Conservation (phyloP, 768 basidiomycete species). For the Pleurotus sapidus region DNA sequence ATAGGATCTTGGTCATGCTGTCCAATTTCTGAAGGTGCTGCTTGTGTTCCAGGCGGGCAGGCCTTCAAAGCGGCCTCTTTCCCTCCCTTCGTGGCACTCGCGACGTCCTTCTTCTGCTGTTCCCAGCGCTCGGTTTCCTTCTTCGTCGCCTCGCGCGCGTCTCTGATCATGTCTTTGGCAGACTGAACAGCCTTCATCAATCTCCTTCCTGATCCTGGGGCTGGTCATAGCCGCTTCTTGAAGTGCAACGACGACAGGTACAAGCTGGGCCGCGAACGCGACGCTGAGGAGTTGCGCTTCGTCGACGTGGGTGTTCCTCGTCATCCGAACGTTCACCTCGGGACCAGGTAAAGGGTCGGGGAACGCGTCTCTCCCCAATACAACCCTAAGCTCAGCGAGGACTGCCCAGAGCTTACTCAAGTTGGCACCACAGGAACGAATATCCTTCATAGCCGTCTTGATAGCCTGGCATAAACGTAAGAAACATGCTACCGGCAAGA, state of each 20-base stretch:
- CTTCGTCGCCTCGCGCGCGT: constrained; percentile 49
- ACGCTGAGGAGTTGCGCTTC: constrained; percentile 26
- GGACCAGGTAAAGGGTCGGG: constrained; percentile 64
- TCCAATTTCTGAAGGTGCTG: constrained; percentile 48
- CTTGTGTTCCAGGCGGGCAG: constrained; percentile 23
- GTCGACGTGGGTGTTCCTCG: constrained; percentile 19
- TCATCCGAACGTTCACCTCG: constrained; percentile 29
- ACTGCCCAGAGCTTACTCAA: constrained; percentile 63
- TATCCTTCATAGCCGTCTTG: constrained; percentile 44
- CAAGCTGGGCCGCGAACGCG: constrained; percentile 53
- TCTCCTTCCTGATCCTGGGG: constrained; percentile 47
- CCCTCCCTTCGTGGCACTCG: constrained; percentile 22
- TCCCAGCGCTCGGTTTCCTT: constrained; percentile 62
- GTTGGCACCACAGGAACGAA: constrained; percentile 51
- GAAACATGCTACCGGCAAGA: not conserved
- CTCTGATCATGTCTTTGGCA: constrained; percentile 49
- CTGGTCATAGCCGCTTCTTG: constrained; percentile 49
- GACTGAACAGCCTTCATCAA: constrained; percentile 59
- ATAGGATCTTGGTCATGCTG: constrained; percentile 48
- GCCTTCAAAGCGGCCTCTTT: constrained; percentile 7
- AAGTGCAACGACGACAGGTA: constrained; percentile 64
- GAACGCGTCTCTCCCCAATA: constrained; percentile 14
- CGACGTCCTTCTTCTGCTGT: constrained; percentile 32
- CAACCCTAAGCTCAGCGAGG: constrained; percentile 46
- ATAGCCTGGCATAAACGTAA: constrained; percentile 30